Base-by-base conservation (phyloP, 2,329 filamentous ascomycete species). In the Fusarium foetens region DNA sequence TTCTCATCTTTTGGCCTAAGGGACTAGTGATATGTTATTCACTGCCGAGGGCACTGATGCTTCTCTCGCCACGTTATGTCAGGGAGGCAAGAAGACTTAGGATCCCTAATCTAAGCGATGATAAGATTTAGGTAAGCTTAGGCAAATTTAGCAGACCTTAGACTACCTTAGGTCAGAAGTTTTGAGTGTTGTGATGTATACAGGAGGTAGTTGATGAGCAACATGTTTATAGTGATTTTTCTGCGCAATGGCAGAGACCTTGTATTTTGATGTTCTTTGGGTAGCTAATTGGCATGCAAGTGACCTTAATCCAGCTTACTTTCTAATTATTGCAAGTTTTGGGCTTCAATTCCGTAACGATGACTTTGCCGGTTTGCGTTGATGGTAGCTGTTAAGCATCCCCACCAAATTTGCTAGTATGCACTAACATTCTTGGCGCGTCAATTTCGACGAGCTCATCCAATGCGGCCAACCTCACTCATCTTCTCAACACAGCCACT, bases 401-500 rank as follows among this genome's bases (percentile, higher is more conserved):
- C 1, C 17, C 55, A 52, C 70, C 46, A 51, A 42, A 52, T 43
- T 48, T 62, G 5, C 1, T 17, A 43, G 48, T 10, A 8, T 6
- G 1, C 17, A 39, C 45, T 71, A 73, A 63, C 71, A 71, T 6
- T 42, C 55, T 52, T 52, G 59, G 55, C 48, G 25, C 35, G 58
- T 38, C 36, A 61, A 55, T 64, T 57, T 55, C 8, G 13, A 9
- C 29, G 19, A 51, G 43, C 38, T 17, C 4, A 21, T 12, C 23
- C 9, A 14, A 38, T 29, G 31, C 17, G 17, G 13, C n/a, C 14
- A 23, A 21, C 21, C 29, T 33, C 21, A 19, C 13, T 49, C 29
- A 33, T 27, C 25, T 21, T 52, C 27, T 7, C n/a, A 9, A 11
- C 13, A 9, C 36, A 41, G 14, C 12, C 8, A n/a, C 5, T 1